Conservation (phyloP, 495 filamentous ascomycete genomes). For the Xylona heveae region DNA sequence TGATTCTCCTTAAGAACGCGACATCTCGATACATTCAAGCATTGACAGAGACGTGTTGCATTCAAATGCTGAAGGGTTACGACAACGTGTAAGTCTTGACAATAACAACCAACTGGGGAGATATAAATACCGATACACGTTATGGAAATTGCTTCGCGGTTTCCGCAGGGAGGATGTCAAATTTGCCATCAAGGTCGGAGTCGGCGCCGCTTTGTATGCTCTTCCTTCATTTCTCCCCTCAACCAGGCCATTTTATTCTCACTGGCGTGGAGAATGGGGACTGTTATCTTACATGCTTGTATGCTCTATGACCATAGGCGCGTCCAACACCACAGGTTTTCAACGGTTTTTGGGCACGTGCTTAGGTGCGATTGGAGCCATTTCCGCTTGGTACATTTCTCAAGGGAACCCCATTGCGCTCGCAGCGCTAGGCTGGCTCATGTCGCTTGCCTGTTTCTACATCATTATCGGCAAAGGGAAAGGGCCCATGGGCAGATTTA, state of each 20-base stretch:
- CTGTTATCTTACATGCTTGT: conserved; percentile 95
- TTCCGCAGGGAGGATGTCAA: conserved; percentile 45
- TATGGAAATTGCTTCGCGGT: conserved; percentile 35
- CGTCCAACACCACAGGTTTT: conserved; percentile 77
- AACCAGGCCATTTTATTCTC: conserved; percentile 59
- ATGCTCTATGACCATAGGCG: conserved; percentile 90
- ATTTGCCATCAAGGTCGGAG: conserved; percentile 83
- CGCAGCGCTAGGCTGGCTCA: conserved; percentile 55
- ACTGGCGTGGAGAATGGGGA: conserved; percentile 95
- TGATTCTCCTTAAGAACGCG: not conserved
- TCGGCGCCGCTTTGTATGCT: conserved; percentile 71
- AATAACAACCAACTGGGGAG: too few species aligned
- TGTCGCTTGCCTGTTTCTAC: conserved; percentile 68
- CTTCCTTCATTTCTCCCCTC: conserved; percentile 62
- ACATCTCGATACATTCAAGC: too few species aligned
- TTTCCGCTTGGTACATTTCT: conserved; percentile 55
- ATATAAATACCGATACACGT: too few species aligned
- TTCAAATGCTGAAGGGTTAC: too few species aligned
- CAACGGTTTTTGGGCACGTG: conserved; percentile 76
- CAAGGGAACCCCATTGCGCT: conserved; percentile 50
- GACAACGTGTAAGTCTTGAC: too few species aligned
- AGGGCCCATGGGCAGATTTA: conserved; percentile 76
- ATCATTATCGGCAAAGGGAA: conserved; percentile 69
- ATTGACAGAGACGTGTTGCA: too few species aligned
- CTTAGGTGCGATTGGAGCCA: conserved; percentile 54